Evolutionary conservation across 805 yeast genomes (phyloP).

Genomic region (Ogataea nakhonphanomensis): DNA sequence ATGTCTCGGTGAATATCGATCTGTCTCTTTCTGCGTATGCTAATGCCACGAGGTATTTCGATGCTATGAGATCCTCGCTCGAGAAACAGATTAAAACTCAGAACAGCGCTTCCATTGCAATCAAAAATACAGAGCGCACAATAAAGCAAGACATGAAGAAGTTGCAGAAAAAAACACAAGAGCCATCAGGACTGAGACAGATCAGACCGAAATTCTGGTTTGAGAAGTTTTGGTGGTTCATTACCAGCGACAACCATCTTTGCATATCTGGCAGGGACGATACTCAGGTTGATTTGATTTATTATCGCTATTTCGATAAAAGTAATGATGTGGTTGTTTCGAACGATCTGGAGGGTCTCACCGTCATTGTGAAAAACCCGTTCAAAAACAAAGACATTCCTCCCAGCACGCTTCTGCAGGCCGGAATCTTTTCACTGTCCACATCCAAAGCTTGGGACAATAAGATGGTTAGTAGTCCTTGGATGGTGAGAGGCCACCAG

Average conservation of each 20-base stretch:
- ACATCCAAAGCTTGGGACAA: slow-evolving; percentile 88
- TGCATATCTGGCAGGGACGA: slow-evolving; percentile 85
- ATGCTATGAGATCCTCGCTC: slow-evolving; percentile 68
- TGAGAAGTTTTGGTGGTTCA: slow-evolving; percentile 92
- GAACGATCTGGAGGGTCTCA: slow-evolving; percentile 71
- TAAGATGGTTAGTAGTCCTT: slow-evolving; percentile 76
- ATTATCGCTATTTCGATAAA: slow-evolving; percentile 66
- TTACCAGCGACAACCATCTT: slow-evolving; percentile 84
- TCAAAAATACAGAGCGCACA: slow-evolving; percentile 77
- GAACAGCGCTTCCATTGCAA: slow-evolving; percentile 69
- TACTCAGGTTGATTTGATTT: slow-evolving; percentile 74
- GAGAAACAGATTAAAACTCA: slow-evolving; percentile 80
- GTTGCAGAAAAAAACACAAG: slow-evolving; percentile 55
- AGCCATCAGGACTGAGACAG: slow-evolving; percentile 46
- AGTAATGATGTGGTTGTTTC: slow-evolving; percentile 69
- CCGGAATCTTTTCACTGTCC: slow-evolving; percentile 80
- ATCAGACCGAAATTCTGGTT: slow-evolving; percentile 81
- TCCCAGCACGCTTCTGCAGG: slow-evolving; percentile 84
- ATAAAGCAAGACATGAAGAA: slow-evolving; percentile 69
- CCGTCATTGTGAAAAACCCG: slow-evolving; percentile 81
- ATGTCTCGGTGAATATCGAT: slow-evolving; percentile 59
- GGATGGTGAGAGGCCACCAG: slow-evolving; percentile 72
- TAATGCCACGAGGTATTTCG: slow-evolving; percentile 80
- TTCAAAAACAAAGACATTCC: slow-evolving; percentile 67
- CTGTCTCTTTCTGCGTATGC: slow-evolving; percentile 77